Conservation (phyloP, 176 grass and related monocot species). For the Avena sativa region DNA sequence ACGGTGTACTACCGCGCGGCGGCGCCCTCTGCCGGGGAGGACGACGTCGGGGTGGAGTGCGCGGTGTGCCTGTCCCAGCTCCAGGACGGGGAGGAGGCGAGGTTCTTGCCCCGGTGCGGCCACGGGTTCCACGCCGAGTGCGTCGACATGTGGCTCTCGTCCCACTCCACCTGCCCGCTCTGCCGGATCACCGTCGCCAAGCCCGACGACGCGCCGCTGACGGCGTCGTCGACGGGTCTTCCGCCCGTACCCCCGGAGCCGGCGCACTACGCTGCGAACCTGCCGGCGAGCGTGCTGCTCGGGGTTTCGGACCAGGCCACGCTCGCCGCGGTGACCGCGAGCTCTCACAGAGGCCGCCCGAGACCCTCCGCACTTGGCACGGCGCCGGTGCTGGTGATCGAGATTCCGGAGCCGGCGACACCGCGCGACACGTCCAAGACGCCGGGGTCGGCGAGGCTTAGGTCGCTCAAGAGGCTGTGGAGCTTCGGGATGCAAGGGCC, state of each 20-base stretch:
- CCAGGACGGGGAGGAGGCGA: constrained; percentile 57
- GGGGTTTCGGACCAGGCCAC: neutral
- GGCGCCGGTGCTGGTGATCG: constrained; percentile 54
- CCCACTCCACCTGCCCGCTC: constrained; percentile 69
- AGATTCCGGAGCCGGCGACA: constrained; percentile 52
- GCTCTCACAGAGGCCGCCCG: neutral
- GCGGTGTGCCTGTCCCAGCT: constrained; percentile 75
- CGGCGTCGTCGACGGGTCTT: neutral
- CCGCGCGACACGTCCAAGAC: constrained; percentile 37
- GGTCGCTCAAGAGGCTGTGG: constrained; percentile 45
- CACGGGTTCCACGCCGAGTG: constrained; percentile 76
- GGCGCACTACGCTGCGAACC: constrained; percentile 51
- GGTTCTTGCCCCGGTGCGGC: constrained; percentile 67
- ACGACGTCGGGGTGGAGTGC: constrained; percentile 48
- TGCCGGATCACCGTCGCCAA: constrained; percentile 69
- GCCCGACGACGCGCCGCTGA: constrained; percentile 1
- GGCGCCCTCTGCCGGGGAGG: constrained; percentile 1
- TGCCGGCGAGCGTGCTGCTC: constrained; percentile 61
- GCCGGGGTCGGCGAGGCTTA: constrained; percentile 18
- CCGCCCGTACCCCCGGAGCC: constrained; percentile 49
- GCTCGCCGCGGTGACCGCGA: neutral
- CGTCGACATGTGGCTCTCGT: constrained; percentile 73
- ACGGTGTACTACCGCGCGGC: constrained; percentile 43
- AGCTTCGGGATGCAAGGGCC: constrained; percentile 49
- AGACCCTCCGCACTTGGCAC: constrained; percentile 27